Evolutionary conservation across 2,329 filamentous ascomycete genomes (phyloP), one percentile per base, ranked within the genome.

Genomic region (Alternaria brassicicola): DNA sequence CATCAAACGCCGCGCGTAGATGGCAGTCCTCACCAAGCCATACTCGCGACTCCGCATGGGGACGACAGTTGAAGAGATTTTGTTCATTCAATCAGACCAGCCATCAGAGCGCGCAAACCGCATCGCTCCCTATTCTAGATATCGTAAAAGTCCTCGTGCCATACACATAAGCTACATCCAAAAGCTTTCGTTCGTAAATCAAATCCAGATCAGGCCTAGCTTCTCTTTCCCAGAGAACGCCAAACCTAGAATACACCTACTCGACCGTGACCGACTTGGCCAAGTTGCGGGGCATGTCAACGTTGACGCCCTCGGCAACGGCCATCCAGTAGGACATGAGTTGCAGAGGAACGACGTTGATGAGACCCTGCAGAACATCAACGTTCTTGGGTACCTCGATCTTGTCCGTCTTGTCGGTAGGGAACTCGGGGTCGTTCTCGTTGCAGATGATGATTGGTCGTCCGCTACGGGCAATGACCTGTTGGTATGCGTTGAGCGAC

Each of bases 361-460:
- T 87, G 70, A 99, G 89, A 79, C 95, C 95, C 84, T 99, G 95
- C 57, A 99, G 87, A 72, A 89, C 91, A 77, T 99, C 95, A 61
- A 97, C 93, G 6, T 94, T 98, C 85, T 91, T 89, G 69, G 95
- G 95, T 59, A 99, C 92, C 84, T 97, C 93, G 69, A 99, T 98
- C 85, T 94, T 96, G 84, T 97, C 92, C 38, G 93, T 95, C 82
- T 94, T 89, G 66, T 89, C 91, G 58, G 88, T 79, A 62, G 90
- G 88, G 84, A 99, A 99, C 82, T 98, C 95, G 69, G 89, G 85
- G 75, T 99, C 95, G 67, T 84, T 82, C 55, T 89, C 84, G 83
- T 98, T 98, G 89, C 95, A 99, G 78, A 99, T 98, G 74, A 99
- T 94, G 77, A 99, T 99, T 62, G 95, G 95, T 79, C 95, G 94